Evolutionary conservation across 1,139 yeast species (phyloP).

Genomic region (Lodderomyces beijingensis): DNA sequence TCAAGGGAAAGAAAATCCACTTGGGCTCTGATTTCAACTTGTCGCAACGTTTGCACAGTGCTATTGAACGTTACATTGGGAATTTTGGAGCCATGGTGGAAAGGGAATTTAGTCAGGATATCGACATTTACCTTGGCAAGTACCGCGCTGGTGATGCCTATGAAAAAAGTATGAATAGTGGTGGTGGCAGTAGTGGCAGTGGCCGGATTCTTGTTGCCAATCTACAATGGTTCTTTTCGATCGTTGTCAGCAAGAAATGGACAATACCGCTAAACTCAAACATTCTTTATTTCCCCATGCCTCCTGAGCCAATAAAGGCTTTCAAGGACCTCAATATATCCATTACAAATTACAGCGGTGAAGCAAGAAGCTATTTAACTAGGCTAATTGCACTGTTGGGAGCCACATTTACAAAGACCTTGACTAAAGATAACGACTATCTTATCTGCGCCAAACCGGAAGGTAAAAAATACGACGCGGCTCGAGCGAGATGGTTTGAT

Average conservation of each 20-base stretch:
- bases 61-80: conserved; percentile 25
- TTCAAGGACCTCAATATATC: conserved; percentile 54
- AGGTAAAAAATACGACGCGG: conserved; percentile 77
- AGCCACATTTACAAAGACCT: conserved; percentile 68
- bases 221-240: conserved; percentile 68
- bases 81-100: conserved; percentile 30
- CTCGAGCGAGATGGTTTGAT: conserved; percentile 52
- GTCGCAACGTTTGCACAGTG: conserved; percentile 25
- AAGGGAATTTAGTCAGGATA: conserved; percentile 18
- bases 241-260: conserved; percentile 56
- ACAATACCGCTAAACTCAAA: conserved; percentile 49
- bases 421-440: conserved; percentile 66
- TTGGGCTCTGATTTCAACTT: conserved; percentile 31
- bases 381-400: conserved; percentile 67
- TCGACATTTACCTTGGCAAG: conserved; percentile 65
- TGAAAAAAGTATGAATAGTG: conserved; percentile 24
- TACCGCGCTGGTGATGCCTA: conserved; percentile 55
- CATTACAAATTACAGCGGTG: conserved; percentile 81
- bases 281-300: conserved; percentile 72
- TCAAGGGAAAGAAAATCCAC: conserved; percentile 24
- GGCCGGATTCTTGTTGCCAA: conserved; percentile 52
- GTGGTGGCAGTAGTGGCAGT: conserved; percentile 17
- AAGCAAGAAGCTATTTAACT: conserved; percentile 68
- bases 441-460: conserved; percentile 62
- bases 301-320: conserved; percentile 45